Evolutionary conservation across 805 yeast species (phyloP).

Genomic region (Saturnispora sanitii): DNA sequence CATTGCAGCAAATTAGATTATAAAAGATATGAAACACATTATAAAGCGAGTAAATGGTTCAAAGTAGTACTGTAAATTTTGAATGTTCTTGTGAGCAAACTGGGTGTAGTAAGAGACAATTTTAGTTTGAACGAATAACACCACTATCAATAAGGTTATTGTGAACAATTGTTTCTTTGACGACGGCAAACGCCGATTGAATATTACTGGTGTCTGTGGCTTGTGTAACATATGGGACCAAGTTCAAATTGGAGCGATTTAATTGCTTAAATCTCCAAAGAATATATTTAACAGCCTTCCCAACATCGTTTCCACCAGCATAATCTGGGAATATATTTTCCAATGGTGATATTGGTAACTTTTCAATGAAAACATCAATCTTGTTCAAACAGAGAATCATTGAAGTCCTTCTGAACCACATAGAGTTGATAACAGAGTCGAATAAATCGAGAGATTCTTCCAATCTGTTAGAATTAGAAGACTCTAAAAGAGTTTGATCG

Average conservation of each 20-base stretch:
- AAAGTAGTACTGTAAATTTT: too few relatives aligned
- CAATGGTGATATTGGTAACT: constrained; percentile 69
- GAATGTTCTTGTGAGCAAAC: too few relatives aligned
- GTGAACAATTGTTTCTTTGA: constrained; percentile 47
- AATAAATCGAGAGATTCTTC: constrained; percentile 77
- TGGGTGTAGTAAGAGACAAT: too few relatives aligned
- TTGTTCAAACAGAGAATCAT: constrained; percentile 81
- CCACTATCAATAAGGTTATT: constrained; percentile 49
- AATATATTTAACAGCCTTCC: constrained; percentile 85
- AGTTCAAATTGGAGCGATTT: constrained; percentile 69
- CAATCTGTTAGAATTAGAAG: constrained; percentile 61
- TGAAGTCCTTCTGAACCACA: constrained; percentile 86
- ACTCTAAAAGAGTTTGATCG: constrained; percentile 78
- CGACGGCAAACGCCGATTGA: constrained; percentile 61
- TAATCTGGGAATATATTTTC: constrained; percentile 83
- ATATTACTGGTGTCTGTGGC: constrained; percentile 91
- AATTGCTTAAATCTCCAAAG: constrained; percentile 83
- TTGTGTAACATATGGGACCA: constrained; percentile 88
- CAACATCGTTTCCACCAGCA: constrained; percentile 80
- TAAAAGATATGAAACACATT: too few relatives aligned
- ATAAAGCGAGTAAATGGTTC: too few relatives aligned
- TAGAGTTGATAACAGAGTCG: constrained; percentile 82
- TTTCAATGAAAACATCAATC: constrained; percentile 82
- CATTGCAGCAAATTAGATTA: too few relatives aligned
- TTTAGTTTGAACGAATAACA: constrained; percentile 28